phyloP scores from a whole-genome alignment of 257 asterid species.

The Solanum corneliomulleri region DNA sequence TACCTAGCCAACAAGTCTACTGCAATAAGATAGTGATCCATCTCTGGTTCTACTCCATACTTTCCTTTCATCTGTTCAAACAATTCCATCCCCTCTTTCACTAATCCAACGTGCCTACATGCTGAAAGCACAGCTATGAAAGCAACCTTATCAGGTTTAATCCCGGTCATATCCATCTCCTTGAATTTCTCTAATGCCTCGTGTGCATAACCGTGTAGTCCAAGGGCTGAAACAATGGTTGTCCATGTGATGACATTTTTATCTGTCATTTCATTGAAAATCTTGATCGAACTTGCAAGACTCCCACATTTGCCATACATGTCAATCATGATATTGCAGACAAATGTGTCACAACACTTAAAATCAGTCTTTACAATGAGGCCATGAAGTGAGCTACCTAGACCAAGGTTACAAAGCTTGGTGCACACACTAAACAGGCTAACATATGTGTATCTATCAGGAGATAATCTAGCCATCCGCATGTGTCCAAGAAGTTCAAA shows the following conservation, averaged over 20 bases:
- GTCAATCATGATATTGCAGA: slow-evolving; percentile 55
- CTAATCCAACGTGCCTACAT: slow-evolving; percentile 73
- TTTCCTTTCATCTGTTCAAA: slow-evolving; percentile 40
- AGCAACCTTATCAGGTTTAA: slow-evolving; percentile 59
- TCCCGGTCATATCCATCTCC: slow-evolving; percentile 47
- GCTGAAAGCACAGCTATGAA: slow-evolving; percentile 65
- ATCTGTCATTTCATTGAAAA: slow-evolving; percentile 34
- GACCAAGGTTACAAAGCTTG: slow-evolving; percentile 45
- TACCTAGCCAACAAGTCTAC: slow-evolving; percentile 67
- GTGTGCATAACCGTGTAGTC: slow-evolving; percentile 50
- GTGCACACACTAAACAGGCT: slow-evolving; percentile 72
- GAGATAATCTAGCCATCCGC: slow-evolving; percentile 33
- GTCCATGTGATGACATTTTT: slow-evolving; percentile 72
- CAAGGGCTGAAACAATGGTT: slow-evolving; percentile 49
- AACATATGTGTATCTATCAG: slow-evolving; percentile 65
- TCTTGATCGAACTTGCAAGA: slow-evolving; percentile 35
- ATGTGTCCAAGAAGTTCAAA: slow-evolving; percentile 65
- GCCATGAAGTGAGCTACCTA: slow-evolving; percentile 76
- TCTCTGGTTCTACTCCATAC: slow-evolving; percentile 57
- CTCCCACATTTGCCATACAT: slow-evolving; percentile 89
- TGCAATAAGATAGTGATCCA: slow-evolving; percentile 54
- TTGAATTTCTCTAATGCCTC: slow-evolving; percentile 49
- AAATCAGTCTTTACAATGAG: slow-evolving; percentile 36
- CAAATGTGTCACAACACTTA: slow-evolving; percentile 44
- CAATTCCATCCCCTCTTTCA: slow-evolving; percentile 52